Evolutionary conservation across 1,139 yeast genomes (phyloP).

Genomic region (Yamadazyma atlantica): DNA sequence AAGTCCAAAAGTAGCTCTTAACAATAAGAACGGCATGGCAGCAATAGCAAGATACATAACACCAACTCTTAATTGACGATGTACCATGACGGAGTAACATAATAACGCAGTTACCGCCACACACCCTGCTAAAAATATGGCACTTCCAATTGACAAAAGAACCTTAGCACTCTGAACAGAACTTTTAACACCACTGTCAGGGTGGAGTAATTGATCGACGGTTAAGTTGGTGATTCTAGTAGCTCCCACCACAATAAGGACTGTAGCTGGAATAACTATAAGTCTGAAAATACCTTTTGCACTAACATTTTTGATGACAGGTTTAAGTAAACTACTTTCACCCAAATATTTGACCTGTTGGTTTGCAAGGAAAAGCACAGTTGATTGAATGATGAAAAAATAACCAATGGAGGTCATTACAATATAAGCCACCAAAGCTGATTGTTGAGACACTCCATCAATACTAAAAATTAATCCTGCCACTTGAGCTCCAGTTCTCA

Average conservation of each 20-base stretch:
- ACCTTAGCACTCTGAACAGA: conserved; percentile 22
- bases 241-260: conserved; percentile 34
- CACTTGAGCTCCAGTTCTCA: conserved; percentile 35
- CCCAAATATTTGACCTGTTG: conserved; percentile 20
- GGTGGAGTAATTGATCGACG: conserved; percentile 13
- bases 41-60: conserved; percentile 47
- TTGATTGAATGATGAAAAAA: conserved; percentile 29
- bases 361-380: conserved; percentile 26
- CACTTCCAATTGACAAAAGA: conserved; percentile 35
- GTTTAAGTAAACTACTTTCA: conserved; percentile 11
- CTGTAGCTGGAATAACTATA: conserved; percentile 34
- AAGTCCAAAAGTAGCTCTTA: background rate
- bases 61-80: conserved; percentile 24
- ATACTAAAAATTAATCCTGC: conserved; percentile 35
- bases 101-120: conserved; percentile 19
- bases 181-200: background rate
- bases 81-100: conserved; percentile 8
- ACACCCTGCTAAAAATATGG: conserved; percentile 27
- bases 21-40: conserved; percentile 28
- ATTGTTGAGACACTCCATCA: conserved; percentile 25
- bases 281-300: conserved; percentile 19
- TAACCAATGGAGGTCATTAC: conserved; percentile 42
- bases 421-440: conserved; percentile 39
- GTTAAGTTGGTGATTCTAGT: conserved; percentile 26
- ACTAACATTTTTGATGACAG: conserved; percentile 7